Evolutionary conservation across 345 rosid genomes (phyloP), one percentile per base, ranked within the genome.

Genomic region (Turritis glabra): DNA sequence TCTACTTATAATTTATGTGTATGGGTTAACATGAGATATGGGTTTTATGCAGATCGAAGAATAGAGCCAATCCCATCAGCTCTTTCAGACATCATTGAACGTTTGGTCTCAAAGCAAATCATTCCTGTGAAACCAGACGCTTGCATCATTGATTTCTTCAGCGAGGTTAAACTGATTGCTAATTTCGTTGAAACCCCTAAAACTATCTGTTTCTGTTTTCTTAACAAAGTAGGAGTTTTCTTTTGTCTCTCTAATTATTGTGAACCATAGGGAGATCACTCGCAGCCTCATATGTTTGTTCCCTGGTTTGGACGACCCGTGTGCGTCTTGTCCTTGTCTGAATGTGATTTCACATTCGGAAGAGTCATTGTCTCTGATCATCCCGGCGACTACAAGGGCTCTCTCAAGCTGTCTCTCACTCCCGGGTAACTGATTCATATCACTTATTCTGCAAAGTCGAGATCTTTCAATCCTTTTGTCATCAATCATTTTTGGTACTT

Each of bases 301-400:
- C 65, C 86, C 23, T 92, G 93, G 94, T 92, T 82, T 74, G 97
- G 90, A 72, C 85, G 87, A 79, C 97, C 99, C 0, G 81, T 95
- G 37, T 71, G 84, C 29, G 26, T 86, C 69, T 82, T 95, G 77
- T 85, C 82, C 75, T 81, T 95, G 86, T 89, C 94, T 5, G 97
- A 90, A 71, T 88, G 97, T 47, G 94, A 90, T 52, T 61, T 90
- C 66, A 85, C 93, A 52, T 92, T 95, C 67, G 98, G 98, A 52
- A 86, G 88, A 79, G 78, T 68, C 65, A 85, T 95, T 18, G 74
- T 63, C 33, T 17, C 52, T 50, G 87, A 89, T 69, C 87, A 83
- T 73, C 94, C 90, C 3, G 98, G 98, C 23, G 95, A 89, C 65
- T 92, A 77, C 80, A 87, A 69, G 72, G 99, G 99, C 60, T 75